Base-by-base conservation (phyloP, 129 eudicot genomes). In the Saussurea involucrata region DNA sequence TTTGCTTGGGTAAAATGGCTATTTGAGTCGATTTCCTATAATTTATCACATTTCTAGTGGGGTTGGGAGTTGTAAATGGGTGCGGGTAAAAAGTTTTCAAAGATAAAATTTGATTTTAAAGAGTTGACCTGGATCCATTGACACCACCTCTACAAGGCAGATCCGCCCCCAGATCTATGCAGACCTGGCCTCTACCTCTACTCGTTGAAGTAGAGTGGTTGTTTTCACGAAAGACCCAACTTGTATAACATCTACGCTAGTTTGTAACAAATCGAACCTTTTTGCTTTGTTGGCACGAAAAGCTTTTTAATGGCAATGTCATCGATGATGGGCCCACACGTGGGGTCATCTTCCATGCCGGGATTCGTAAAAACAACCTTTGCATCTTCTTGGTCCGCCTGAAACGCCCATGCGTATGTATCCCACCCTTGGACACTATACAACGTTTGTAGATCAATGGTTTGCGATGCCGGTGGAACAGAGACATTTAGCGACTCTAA, bases 401-500 rank as follows among this genome's bases (percentile, higher is more conserved):
- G 88, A 84, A 92, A 92, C 0, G 96, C 97, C 97, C 99, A 95
- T 4, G 99, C 91, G 70, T 95, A 95, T 0, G 97, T 81, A 65
- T 95, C 99, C 99, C 99, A 95, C 31, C 99, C 99, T 84, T 88
- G 97, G 13, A 89, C 97, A 10, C 92, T 95, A 32, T 95, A 95
- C 82, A 92, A 57, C 8, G 99, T 95, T 71, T 95, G 99, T 18
- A 95, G 77, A 82, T 95, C 99, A 46, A 95, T 87, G 69, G 90
- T 83, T 79, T 90, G 97, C 32, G 97, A 81, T 1, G 97, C 96
- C 0, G 92, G 94, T 3, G 85, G 87, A 20, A 92, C 99, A 1
- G 99, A 95, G 63, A 95, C 97, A 66, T 95, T 95, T 9, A 95
- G 83, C 1, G 99, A 92, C 92, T 95, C 99, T 18, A 92, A 84